These are phyloP conservation scores for Pulveroboletus ravenelii DNA, from an alignment of 768 basidiomycete species.

Conservation along the genomic window DNA sequence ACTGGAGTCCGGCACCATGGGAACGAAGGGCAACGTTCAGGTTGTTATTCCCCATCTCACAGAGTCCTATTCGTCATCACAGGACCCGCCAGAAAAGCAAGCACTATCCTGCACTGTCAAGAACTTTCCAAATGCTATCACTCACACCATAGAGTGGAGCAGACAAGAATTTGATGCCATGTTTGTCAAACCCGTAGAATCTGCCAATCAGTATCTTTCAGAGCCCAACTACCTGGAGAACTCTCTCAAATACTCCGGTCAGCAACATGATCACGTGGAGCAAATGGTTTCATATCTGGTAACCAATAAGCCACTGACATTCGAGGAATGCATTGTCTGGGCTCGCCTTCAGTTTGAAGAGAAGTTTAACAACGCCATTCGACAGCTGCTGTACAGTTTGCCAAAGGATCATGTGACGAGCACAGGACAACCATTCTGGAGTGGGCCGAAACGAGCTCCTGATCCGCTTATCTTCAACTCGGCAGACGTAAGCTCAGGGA, in stretches of 20 bases:
- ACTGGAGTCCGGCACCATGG: constrained; percentile 95
- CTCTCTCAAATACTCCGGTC: constrained; percentile 85
- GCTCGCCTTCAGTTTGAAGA: constrained; percentile 93
- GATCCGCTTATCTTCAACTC: constrained; percentile 85
- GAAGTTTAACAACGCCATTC: constrained; percentile 89
- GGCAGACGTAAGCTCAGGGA: constrained; percentile 60
- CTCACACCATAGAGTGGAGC: constrained; percentile 99
- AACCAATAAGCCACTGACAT: constrained; percentile 87
- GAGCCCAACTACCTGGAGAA: constrained; percentile 94
- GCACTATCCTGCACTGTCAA: constrained; percentile 96
- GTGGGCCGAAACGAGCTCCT: constrained; percentile 95
- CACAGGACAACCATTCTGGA: constrained; percentile 97
- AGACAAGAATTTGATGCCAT: constrained; percentile 87
- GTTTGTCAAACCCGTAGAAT: constrained; percentile 91
- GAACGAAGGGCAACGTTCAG: constrained; percentile 97
- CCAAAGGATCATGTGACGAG: constrained; percentile 92
- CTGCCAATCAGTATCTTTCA: constrained; percentile 93
- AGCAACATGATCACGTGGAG: constrained; percentile 83
- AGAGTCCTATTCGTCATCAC: constrained; percentile 95
- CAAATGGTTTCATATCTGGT: constrained; percentile 89
- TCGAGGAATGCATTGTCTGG: constrained; percentile 98
- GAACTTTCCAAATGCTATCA: constrained; percentile 97
- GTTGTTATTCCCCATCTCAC: constrained; percentile 92
- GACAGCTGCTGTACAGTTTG: constrained; percentile 87
- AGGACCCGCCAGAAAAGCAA: constrained; percentile 98